phyloP scores from a whole-genome alignment of 805 yeast species.

The Teunomyces gatunensis region DNA sequence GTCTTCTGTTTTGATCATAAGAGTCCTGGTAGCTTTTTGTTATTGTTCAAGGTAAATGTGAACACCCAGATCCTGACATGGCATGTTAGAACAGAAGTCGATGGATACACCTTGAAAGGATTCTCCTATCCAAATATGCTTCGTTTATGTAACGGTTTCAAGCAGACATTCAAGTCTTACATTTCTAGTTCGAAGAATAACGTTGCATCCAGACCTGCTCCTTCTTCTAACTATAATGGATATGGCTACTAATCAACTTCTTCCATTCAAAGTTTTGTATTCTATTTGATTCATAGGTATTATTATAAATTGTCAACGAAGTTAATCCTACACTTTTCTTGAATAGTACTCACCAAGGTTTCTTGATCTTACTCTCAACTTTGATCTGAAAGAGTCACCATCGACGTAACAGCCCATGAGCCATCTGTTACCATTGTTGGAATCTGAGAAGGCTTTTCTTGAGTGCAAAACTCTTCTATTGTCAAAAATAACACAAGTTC shows the following conservation, averaged over 20 bases:
- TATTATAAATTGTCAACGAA: background rate
- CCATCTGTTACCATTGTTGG: conserved; percentile 58
- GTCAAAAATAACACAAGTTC: conserved; percentile 64
- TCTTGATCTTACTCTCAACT: conserved; percentile 33
- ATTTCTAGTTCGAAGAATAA: conserved; percentile 16
- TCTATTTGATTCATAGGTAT: conserved; percentile 4
- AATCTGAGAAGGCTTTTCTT: conserved; percentile 41
- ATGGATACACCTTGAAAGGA: conserved; percentile 76
- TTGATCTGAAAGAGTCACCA: conserved; percentile 67
- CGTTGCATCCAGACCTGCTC: conserved; percentile 13
- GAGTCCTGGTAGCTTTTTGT: conserved; percentile 89
- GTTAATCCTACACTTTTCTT: conserved; percentile 2
- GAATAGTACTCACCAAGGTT: conserved; percentile 1
- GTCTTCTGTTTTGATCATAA: conserved; percentile 88
- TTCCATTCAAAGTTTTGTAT: conserved; percentile 4
- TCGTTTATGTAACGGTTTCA: conserved; percentile 91
- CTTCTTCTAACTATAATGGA: conserved; percentile 17
- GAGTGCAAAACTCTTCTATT: conserved; percentile 72
- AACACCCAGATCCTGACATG: conserved; percentile 70
- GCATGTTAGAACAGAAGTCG: conserved; percentile 88
- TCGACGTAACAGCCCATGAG: conserved; percentile 75
- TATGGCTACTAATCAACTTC: conserved; percentile 19
- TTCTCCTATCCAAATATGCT: conserved; percentile 88
- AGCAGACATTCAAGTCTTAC: conserved; percentile 51
- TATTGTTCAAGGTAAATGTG: conserved; percentile 80